A percentile compares a stretch with the other conserved stretches of the same genome.
These are phyloP conservation scores for Aspergillus affinis DNA, from an alignment of 495 filamentous ascomycete species.

Conservation along the genomic window DNA sequence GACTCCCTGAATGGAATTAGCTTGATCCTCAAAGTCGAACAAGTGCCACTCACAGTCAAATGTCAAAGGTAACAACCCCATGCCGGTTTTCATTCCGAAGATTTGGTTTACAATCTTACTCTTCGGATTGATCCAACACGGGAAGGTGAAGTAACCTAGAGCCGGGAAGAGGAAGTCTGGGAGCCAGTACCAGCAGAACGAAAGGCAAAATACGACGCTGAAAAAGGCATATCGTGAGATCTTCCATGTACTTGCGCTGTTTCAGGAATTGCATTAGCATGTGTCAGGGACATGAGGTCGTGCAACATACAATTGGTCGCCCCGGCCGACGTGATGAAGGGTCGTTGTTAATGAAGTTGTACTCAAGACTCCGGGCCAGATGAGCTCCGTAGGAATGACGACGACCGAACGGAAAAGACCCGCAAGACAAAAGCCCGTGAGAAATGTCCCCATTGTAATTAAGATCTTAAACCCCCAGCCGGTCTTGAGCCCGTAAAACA, in stretches of 20 bases:
- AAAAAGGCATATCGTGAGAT: constrained; percentile 83
- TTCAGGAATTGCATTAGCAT: constrained; percentile 25
- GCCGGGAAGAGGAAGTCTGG: constrained; percentile 78
- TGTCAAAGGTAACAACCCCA: constrained; percentile 77
- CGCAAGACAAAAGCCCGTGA: constrained; percentile 53
- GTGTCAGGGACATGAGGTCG: constrained; percentile 6
- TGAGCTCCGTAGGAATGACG: constrained; percentile 77
- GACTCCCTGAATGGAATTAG: constrained; percentile 63
- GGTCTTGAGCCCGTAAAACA: constrained; percentile 63
- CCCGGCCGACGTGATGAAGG: constrained; percentile 54
- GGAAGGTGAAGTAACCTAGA: constrained; percentile 78
- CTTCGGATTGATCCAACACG: constrained; percentile 80
- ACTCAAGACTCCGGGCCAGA: constrained; percentile 83
- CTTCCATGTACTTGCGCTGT: constrained; percentile 70
- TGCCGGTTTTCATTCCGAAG: constrained; percentile 74
- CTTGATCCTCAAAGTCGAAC: constrained; percentile 40
- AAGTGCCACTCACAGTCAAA: constrained; percentile 55
- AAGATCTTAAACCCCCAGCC: constrained; percentile 54
- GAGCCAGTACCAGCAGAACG: constrained; percentile 72
- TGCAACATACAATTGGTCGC: background rate
- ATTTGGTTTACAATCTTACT: constrained; percentile 77
- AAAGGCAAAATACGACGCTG: constrained; percentile 57
- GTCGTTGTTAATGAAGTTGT: constrained; percentile 79
- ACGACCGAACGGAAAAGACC: constrained; percentile 65
- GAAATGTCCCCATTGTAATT: constrained; percentile 41